phyloP scores from a whole-genome alignment of 2,329 filamentous ascomycete species.

The Periglandula ipomoeae region DNA sequence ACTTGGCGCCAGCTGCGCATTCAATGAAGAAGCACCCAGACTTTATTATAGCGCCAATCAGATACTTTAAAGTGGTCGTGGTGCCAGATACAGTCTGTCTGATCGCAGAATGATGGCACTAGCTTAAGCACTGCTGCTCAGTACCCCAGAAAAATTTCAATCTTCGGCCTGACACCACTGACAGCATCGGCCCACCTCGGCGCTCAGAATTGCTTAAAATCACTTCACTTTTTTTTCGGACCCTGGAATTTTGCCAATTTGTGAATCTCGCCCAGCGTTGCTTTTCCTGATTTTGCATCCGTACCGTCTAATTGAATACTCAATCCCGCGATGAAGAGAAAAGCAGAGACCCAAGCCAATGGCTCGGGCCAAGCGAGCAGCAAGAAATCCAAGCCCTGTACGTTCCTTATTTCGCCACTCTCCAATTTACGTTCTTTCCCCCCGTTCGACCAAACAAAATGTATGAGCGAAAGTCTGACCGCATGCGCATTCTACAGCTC shows the following conservation, averaged over 20 bases:
- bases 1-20: neutral
- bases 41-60: too few species aligned
- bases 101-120: too few species aligned
- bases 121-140: too few species aligned
- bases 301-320: neutral
- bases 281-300: neutral
- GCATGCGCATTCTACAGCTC: constrained; percentile 24
- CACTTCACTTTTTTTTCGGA: neutral
- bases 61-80: too few species aligned
- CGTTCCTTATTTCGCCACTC: constrained; percentile 13
- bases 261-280: neutral
- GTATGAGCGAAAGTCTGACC: too few species aligned
- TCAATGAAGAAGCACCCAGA: too few species aligned
- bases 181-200: constrained; percentile 2
- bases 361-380: constrained; percentile 32
- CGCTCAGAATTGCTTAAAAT: neutral
- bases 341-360: constrained; percentile 38
- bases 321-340: constrained; percentile 45
- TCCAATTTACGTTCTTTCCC: too few species aligned
- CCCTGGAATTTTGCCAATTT: constrained; percentile 22
- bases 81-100: too few species aligned
- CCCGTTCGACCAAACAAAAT: too few species aligned
- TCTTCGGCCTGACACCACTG: too few species aligned
- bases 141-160: constrained; percentile 1
- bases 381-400: constrained; percentile 46